A percentile compares a stretch with the other conserved stretches of the same genome.
phyloP scores from a whole-genome alignment of 2,329 filamentous ascomycete species.

The Trichoderma cornu-damae region DNA sequence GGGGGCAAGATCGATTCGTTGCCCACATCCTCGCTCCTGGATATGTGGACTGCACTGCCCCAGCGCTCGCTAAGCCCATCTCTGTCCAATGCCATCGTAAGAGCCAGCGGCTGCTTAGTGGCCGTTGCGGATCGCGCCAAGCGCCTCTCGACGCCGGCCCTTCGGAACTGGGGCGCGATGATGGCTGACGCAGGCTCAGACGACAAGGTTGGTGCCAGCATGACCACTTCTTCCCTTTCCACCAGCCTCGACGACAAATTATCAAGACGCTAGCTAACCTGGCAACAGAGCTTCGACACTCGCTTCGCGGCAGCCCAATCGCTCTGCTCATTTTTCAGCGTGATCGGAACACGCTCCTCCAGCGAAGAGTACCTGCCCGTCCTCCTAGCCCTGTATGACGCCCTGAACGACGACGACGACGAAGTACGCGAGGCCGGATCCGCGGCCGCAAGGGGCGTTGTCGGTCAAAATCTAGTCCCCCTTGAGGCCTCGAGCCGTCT shows the following conservation, averaged over 20 bases:
- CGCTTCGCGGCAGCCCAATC: conserved; percentile 56
- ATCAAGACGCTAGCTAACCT: not conserved
- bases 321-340: conserved; percentile 46
- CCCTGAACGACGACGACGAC: conserved; percentile 85
- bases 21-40: conserved; percentile 32
- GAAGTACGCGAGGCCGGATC: conserved; percentile 69
- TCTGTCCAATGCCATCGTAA: conserved; percentile 46
- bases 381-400: conserved; percentile 65
- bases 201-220: conserved; percentile 38
- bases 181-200: conserved; percentile 45
- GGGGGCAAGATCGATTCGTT: conserved; percentile 27
- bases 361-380: conserved; percentile 45
- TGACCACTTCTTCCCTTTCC: not conserved
- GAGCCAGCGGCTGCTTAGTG: conserved; percentile 43
- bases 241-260: not conserved
- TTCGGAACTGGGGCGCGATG: conserved; percentile 45
- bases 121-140: conserved; percentile 30
- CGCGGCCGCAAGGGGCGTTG: conserved; percentile 41
- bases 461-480: conserved; percentile 42
- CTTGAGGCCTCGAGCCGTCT: conserved; percentile 45
- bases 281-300: conserved; percentile 55
- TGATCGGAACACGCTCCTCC: conserved; percentile 22
- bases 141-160: conserved; percentile 19
- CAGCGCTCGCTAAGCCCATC: conserved; percentile 41
- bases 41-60: conserved; percentile 39